Conservation (phyloP, 2,329 filamentous ascomycete species). For the Ilyonectria robusta region DNA sequence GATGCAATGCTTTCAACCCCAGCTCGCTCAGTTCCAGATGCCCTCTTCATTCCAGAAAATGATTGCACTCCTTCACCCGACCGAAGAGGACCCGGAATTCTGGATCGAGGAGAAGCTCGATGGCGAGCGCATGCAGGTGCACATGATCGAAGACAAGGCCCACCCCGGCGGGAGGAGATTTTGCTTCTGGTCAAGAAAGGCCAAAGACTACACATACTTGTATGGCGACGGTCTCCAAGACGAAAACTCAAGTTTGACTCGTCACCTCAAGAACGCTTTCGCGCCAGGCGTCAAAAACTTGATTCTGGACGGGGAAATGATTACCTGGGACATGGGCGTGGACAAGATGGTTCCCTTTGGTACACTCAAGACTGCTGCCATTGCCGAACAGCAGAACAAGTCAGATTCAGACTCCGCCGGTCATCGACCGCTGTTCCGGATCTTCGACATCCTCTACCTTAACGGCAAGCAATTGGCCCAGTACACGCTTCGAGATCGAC, state of each 20-base stretch:
- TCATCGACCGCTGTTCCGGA: conserved; percentile 80
- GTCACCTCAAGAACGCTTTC: conserved; percentile 85
- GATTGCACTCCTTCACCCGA: conserved; percentile 76
- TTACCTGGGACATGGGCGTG: conserved; percentile 92
- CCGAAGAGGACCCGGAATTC: conserved; percentile 81
- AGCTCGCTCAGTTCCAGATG: conserved; percentile 93
- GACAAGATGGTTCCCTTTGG: conserved; percentile 92
- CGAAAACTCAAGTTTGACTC: conserved; percentile 81
- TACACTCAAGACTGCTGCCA: conserved; percentile 90
- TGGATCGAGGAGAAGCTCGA: conserved; percentile 99
- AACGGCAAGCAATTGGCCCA: conserved; percentile 85
- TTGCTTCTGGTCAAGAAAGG: conserved; percentile 94
- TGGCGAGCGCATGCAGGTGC: conserved; percentile 96
- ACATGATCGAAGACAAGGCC: conserved; percentile 82
- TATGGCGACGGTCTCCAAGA: conserved; percentile 86
- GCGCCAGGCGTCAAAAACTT: conserved; percentile 83
- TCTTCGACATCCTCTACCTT: conserved; percentile 93
- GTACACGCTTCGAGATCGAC: conserved; percentile 87
- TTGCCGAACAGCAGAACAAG: conserved; percentile 78
- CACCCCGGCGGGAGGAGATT: conserved; percentile 81
- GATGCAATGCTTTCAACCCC: conserved; percentile 97
- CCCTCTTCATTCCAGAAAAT: conserved; percentile 83
- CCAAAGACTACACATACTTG: conserved; percentile 95
- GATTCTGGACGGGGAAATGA: conserved; percentile 98
- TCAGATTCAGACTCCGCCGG: conserved; percentile 66